Conservation (phyloP, 108 stramenopile genomes). For the Nitzschia putrida region DNA sequence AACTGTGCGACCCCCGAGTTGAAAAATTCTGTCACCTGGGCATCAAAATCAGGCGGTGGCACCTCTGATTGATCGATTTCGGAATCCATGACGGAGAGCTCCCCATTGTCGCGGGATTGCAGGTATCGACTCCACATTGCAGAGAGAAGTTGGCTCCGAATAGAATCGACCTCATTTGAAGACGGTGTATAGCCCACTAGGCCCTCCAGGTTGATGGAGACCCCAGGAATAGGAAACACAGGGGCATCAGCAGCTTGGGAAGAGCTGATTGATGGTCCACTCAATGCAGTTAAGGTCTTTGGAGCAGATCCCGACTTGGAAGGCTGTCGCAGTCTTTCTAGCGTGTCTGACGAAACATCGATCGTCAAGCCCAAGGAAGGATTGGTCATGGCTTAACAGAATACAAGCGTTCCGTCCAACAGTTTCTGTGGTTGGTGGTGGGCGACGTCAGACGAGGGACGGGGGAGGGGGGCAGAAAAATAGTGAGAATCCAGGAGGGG, state of each 20-base stretch:
- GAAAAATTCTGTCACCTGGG: conserved; percentile 36
- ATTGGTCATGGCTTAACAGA: not conserved
- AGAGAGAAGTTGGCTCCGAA: conserved; percentile 19
- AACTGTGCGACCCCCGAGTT: conserved; percentile 34
- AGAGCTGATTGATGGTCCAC: not conserved
- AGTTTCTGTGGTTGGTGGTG: too few relatives aligned
- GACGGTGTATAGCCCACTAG: conserved; percentile 40
- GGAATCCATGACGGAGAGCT: not conserved
- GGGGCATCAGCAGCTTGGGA: not conserved
- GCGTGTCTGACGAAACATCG: not conserved
- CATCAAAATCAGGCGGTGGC: conserved; percentile 40
- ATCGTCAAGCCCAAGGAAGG: conserved; percentile 13
- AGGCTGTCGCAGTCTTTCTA: not conserved
- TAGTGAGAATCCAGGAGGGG: too few relatives aligned
- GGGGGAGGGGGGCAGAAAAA: too few relatives aligned
- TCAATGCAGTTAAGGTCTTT: too few relatives aligned
- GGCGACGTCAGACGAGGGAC: too few relatives aligned
- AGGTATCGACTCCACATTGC: conserved; percentile 44
- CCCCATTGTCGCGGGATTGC: not conserved
- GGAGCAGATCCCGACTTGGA: not conserved
- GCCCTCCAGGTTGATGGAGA: conserved; percentile 32
- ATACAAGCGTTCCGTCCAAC: too few relatives aligned
- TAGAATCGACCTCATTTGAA: conserved; percentile 17
- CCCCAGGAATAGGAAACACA: conserved; percentile 11
- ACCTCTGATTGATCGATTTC: not conserved